Conservation (phyloP, 1,284 basidiomycete species). For the Marasmius tenuissimus region DNA sequence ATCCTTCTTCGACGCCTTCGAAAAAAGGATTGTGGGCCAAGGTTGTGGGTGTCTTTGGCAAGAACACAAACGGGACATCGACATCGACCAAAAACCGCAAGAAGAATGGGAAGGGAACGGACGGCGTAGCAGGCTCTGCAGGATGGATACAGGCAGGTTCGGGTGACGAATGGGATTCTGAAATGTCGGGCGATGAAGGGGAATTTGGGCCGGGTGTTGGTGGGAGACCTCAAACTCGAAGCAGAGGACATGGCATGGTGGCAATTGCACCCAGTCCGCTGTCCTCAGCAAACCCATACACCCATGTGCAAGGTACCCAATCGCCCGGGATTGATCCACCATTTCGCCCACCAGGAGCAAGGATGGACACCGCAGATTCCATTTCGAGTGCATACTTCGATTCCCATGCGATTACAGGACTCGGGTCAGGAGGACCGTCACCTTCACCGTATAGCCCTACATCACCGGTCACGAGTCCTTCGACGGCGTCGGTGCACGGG, state of each 20-base stretch:
- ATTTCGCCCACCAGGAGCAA: slow-evolving; percentile 10
- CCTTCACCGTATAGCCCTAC: neutral
- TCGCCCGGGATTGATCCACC: slow-evolving; percentile 4
- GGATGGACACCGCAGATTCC: slow-evolving; percentile 8
- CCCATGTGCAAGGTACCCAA: neutral
- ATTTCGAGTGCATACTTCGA: slow-evolving; percentile 8
- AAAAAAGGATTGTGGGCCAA: neutral
- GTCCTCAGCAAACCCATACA: neutral
- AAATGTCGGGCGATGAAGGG: slow-evolving; percentile 53
- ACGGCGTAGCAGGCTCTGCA: slow-evolving; percentile 20
- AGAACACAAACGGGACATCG: slow-evolving; percentile 3
- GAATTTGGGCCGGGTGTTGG: neutral
- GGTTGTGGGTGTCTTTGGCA: slow-evolving; percentile 2
- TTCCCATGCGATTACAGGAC: neutral
- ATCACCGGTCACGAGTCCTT: neutral
- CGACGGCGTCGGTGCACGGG: neutral
- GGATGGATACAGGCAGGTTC: slow-evolving; percentile 44
- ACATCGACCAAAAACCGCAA: slow-evolving; percentile 6
- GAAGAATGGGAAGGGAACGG: slow-evolving; percentile 19
- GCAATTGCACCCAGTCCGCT: neutral
- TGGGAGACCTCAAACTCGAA: neutral
- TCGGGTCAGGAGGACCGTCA: neutral
- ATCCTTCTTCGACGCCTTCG: slow-evolving; percentile 3
- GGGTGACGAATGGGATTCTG: slow-evolving; percentile 65
- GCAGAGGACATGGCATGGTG: neutral